phyloP scores from a whole-genome alignment of 2,329 filamentous ascomycete species.

The Cladosporium sp. region DNA sequence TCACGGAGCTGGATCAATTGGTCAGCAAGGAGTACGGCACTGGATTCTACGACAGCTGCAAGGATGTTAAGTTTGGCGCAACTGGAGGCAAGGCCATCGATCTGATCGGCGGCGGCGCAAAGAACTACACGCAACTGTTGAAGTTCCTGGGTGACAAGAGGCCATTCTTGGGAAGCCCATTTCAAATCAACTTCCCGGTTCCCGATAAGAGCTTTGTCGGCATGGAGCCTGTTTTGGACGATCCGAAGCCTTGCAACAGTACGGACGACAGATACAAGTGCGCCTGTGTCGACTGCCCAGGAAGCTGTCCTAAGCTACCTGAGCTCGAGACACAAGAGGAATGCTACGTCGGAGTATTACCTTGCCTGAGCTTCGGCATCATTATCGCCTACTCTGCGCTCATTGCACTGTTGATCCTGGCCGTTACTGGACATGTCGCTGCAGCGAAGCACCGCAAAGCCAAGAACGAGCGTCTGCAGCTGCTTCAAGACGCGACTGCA shows the following conservation, averaged over 20 bases:
- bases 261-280: conserved; percentile 81
- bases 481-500: conserved; percentile 76
- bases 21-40: conserved; percentile 77
- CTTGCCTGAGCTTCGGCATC: conserved; percentile 88
- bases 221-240: conserved; percentile 70
- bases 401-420: conserved; percentile 61
- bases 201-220: conserved; percentile 57
- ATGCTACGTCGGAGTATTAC: conserved; percentile 81
- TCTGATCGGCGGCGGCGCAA: conserved; percentile 90
- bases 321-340: conserved; percentile 63
- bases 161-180: conserved; percentile 77
- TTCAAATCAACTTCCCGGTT: conserved; percentile 91
- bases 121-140: conserved; percentile 79
- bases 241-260: conserved; percentile 82
- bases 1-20: conserved; percentile 85
- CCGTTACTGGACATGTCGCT: conserved; percentile 67
- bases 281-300: conserved; percentile 87
- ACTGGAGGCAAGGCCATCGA: conserved; percentile 92
- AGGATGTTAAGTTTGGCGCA: conserved; percentile 96
- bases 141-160: conserved; percentile 94
- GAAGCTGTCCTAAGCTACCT: conserved; percentile 76
- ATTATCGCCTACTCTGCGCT: conserved; percentile 79
- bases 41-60: conserved; percentile 94
- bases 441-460: conserved; percentile 69
- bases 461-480: conserved; percentile 74